These are phyloP conservation scores for Lasiosphaeria ovina DNA, from an alignment of 495 filamentous ascomycete species.

Conservation along the genomic window DNA sequence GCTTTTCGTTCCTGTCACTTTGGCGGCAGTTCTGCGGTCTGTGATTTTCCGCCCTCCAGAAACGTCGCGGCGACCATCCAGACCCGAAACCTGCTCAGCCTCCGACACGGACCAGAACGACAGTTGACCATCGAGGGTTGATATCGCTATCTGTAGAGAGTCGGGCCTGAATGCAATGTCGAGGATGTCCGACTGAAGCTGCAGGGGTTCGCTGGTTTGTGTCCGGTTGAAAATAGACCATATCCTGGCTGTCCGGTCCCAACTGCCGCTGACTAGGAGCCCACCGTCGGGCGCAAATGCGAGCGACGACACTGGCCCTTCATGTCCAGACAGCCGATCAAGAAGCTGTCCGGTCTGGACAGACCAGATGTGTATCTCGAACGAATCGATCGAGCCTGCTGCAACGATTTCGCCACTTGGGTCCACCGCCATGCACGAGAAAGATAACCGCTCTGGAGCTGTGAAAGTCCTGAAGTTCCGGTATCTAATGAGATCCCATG, in stretches of 20 bases:
- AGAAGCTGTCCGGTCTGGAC: slow-evolving; percentile 96
- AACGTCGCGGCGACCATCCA: slow-evolving; percentile 88
- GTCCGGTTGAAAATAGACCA: slow-evolving; percentile 94
- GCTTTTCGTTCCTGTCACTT: slow-evolving; percentile 80
- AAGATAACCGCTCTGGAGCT: slow-evolving; percentile 84
- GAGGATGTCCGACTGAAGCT: slow-evolving; percentile 85
- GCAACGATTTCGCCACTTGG: slow-evolving; percentile 94
- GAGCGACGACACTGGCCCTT: slow-evolving; percentile 84
- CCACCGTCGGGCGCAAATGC: slow-evolving; percentile 85
- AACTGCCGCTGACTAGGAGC: slow-evolving; percentile 82
- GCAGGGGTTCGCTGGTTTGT: slow-evolving; percentile 91
- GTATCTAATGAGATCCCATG: slow-evolving; percentile 96
- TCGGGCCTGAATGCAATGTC: slow-evolving; percentile 87
- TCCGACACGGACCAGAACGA: slow-evolving; percentile 93
- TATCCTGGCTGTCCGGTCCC: slow-evolving; percentile 91
- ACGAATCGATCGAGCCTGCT: slow-evolving; percentile 90
- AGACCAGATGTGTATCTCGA: slow-evolving; percentile 97
- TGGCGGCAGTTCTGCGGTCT: slow-evolving; percentile 87
- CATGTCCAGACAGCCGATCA: slow-evolving; percentile 86
- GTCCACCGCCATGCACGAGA: slow-evolving; percentile 92
- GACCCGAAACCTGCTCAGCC: slow-evolving; percentile 72
- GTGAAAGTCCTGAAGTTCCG: slow-evolving; percentile 97
- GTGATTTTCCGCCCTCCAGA: slow-evolving; percentile 86
- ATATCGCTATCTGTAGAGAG: slow-evolving; percentile 84
- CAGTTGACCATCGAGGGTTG: slow-evolving; percentile 87